phyloP scores from a whole-genome alignment of 164 flowering plant species.

The Chimonanthus salicifolius region DNA sequence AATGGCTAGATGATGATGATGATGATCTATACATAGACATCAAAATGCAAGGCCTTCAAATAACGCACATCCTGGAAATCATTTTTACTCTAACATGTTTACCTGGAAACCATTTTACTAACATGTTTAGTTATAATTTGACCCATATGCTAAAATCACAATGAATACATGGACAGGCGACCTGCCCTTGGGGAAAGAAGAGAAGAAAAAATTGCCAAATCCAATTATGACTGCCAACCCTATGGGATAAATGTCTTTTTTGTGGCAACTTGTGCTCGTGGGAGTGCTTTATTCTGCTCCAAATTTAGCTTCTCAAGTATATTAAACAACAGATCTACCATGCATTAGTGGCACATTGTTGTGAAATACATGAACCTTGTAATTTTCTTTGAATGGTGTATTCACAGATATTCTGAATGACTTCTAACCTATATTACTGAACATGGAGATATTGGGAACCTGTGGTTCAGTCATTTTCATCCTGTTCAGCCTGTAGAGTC shows the following conservation, averaged over 20 bases:
- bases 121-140: no score
- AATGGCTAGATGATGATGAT: not conserved
- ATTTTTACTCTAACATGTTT: no score
- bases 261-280: not conserved
- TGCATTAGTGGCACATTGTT: not conserved
- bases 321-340: not conserved
- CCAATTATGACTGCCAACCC: no score
- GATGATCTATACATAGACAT: not conserved
- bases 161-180: no score
- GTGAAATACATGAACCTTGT: not conserved
- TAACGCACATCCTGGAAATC: not conserved
- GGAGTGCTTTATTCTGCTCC: not conserved
- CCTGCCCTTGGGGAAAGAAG: no score
- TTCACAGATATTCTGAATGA: not conserved
- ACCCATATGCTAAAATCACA: no score
- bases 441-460: not conserved
- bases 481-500: not conserved
- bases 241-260: no score
- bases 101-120: no score
- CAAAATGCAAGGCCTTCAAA: not conserved
- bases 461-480: not conserved
- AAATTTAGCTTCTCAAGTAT: not conserved
- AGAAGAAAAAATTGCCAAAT: no score
- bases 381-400: not conserved
- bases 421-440: not conserved